A percentile compares a stretch with the other conserved stretches of the same genome.
These are phyloP conservation scores for Aspergillus panamensis DNA, from an alignment of 495 filamentous ascomycete genomes.

Conservation along the genomic window DNA sequence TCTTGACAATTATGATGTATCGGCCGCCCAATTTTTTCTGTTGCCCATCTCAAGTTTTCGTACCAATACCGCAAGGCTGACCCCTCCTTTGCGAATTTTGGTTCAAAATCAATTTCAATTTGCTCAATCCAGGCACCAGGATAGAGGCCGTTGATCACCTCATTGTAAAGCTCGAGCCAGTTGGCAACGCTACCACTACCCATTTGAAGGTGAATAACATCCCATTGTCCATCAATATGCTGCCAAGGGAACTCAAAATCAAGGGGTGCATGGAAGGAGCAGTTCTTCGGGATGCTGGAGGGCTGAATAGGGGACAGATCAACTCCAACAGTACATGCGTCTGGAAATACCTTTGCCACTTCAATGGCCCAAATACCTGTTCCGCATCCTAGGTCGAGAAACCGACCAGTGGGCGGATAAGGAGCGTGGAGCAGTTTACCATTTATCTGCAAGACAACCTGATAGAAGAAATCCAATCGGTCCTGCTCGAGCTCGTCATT, in stretches of 20 bases:
- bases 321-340: neutral
- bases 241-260: neutral
- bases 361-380: conserved; percentile 5
- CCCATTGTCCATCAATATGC: neutral
- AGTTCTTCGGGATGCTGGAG: neutral
- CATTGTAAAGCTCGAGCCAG: neutral
- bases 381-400: conserved; percentile 4
- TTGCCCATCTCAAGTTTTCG: neutral
- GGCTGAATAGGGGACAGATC: conserved; percentile 5
- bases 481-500: conserved; percentile 7
- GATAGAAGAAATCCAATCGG: conserved; percentile 2
- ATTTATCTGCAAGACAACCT: neutral
- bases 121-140: neutral
- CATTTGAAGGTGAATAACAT: conserved; percentile 4
- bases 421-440: neutral
- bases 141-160: neutral
- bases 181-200: neutral
- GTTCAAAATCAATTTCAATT: neutral
- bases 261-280: neutral
- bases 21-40: neutral
- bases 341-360: neutral
- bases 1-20: neutral
- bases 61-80: neutral
- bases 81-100: neutral
- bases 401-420: neutral